These are phyloP conservation scores for Sporothrix luriei DNA, from an alignment of 2,329 filamentous ascomycete species.

Conservation along the genomic window DNA sequence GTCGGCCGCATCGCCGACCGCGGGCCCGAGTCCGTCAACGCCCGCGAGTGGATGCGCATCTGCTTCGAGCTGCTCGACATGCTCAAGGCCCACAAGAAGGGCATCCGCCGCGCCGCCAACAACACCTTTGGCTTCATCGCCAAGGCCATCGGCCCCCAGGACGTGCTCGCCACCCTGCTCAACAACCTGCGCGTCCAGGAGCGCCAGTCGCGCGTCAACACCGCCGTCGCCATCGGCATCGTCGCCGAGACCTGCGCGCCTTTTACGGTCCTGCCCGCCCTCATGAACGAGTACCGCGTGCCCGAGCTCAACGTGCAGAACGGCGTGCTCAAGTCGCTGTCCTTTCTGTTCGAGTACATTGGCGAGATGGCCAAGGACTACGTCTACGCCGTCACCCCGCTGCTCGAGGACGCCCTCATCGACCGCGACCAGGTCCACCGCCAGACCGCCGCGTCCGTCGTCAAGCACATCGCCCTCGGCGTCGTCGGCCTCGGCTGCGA, in stretches of 20 bases:
- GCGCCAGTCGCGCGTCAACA: constrained; percentile 97
- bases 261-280: constrained; percentile 94
- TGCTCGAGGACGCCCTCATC: constrained; percentile 95
- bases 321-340: constrained; percentile 93
- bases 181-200: constrained; percentile 98
- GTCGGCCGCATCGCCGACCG: constrained; percentile 97
- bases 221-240: constrained; percentile 96
- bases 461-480: constrained; percentile 96
- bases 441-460: constrained; percentile 92
- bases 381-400: constrained; percentile 93
- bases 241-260: constrained; percentile 97
- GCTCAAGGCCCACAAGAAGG: constrained; percentile 99
- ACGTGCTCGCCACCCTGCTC: constrained; percentile 90
- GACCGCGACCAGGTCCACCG: constrained; percentile 97
- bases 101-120: constrained; percentile 95
- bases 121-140: constrained; percentile 99
- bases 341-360: constrained; percentile 98
- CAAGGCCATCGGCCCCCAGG: constrained; percentile 96
- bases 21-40: constrained; percentile 93
- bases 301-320: constrained; percentile 99
- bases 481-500: constrained; percentile 98
- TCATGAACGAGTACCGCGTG: constrained; percentile 99
- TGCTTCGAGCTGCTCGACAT: constrained; percentile 99
- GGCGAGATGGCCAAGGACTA: constrained; percentile 99
- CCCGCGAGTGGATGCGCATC: constrained; percentile 99